Evolutionary conservation across 768 basidiomycete species (phyloP).

Genomic region (Xanthoconium stramineum): DNA sequence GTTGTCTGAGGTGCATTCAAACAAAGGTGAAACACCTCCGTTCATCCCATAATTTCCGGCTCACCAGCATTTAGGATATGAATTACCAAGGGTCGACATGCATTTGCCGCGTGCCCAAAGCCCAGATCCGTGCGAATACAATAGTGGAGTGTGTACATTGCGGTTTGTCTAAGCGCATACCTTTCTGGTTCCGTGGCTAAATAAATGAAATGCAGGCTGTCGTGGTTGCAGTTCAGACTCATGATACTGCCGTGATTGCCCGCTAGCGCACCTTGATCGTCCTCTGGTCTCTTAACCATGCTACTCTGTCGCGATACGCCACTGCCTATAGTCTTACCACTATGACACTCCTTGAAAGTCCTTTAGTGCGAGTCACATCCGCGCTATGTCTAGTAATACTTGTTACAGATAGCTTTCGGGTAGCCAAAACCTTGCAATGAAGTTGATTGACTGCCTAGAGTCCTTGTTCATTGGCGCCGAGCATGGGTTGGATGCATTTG

Average conservation of each 20-base stretch:
- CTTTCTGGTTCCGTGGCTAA: slow-evolving; percentile 9
- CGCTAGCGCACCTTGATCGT: not conserved
- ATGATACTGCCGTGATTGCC: slow-evolving; percentile 24
- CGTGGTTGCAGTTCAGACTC: slow-evolving; percentile 91
- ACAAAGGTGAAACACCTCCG: slow-evolving; percentile 55
- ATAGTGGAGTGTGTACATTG: slow-evolving; percentile 97
- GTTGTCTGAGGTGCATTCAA: slow-evolving; percentile 95
- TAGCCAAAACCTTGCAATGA: not conserved
- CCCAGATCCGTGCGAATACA: slow-evolving; percentile 83
- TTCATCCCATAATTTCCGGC: slow-evolving; percentile 1
- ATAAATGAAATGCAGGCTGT: slow-evolving; percentile 53
- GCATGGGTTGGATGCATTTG: not conserved
- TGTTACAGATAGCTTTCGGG: not conserved
- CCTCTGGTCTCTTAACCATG: not conserved
- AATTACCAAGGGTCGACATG: slow-evolving; percentile 99
- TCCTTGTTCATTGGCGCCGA: slow-evolving; percentile 6
- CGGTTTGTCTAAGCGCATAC: slow-evolving; percentile 52
- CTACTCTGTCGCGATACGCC: not conserved
- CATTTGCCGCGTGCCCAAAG: slow-evolving; percentile 95
- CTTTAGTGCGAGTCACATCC: not conserved
- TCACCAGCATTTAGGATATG: slow-evolving; percentile 70
- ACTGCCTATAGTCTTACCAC: not conserved
- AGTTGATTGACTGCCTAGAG: not conserved
- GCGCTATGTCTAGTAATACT: not conserved
- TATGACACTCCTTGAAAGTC: not conserved